phyloP scores from a whole-genome alignment of 441 rosid genomes.

The Capsella rubella region DNA sequence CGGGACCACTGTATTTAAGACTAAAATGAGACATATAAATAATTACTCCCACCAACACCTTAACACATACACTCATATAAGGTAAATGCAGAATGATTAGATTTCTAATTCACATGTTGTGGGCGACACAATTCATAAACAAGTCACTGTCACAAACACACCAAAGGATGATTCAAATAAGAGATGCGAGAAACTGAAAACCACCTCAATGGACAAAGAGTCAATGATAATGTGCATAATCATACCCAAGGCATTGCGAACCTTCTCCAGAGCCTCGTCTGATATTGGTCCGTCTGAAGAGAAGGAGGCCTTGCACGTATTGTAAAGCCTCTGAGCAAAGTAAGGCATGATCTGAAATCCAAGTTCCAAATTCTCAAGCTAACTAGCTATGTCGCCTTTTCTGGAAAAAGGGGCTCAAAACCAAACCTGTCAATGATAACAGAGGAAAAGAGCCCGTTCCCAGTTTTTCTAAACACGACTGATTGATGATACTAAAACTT shows the following conservation, averaged over 20 bases:
- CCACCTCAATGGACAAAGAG: neutral
- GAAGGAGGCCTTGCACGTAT: conserved; percentile 68
- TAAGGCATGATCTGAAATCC: conserved; percentile 65
- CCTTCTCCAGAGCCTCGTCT: conserved; percentile 81
- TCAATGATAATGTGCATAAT: conserved; percentile 26
- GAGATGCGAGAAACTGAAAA: conserved; percentile 4
- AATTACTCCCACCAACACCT: conserved; percentile 26
- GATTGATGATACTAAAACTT: conserved; percentile 20
- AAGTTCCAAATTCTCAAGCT: conserved; percentile 39
- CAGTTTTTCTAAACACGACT: neutral
- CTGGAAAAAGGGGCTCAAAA: neutral
- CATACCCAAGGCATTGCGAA: conserved; percentile 68
- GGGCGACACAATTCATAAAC: conserved; percentile 6
- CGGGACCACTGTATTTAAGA: conserved; percentile 20
- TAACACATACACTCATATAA: conserved; percentile 22
- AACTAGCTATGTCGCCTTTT: conserved; percentile 9
- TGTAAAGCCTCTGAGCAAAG: conserved; percentile 76
- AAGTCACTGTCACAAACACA: conserved; percentile 15
- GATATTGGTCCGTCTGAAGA: conserved; percentile 72
- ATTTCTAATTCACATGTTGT: conserved; percentile 28
- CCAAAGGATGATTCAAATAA: conserved; percentile 1
- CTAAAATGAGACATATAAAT: neutral
- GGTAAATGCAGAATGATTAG: conserved; percentile 32
- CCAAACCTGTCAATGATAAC: neutral
- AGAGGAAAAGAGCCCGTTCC: neutral